Base-by-base conservation (phyloP, 768 basidiomycete species). In the Pulveroboletus sp. region DNA sequence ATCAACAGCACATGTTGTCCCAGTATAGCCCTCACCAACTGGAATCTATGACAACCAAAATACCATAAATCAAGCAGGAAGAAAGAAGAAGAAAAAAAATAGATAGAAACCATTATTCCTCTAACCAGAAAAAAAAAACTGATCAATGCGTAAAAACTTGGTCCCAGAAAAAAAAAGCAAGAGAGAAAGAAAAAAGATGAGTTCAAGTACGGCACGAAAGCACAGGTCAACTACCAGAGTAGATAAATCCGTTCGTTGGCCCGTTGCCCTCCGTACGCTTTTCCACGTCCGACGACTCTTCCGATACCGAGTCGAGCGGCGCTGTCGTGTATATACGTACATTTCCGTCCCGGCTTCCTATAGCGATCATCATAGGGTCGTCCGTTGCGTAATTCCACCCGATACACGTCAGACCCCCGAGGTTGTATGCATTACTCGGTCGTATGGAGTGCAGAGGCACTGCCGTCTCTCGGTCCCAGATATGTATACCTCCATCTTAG, bases 391-490 rank as follows among this genome's bases (percentile, higher is more conserved):
- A 79, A 61, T 88, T 91, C 87, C 89, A 91, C 15, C 86, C 85
- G 37, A 89, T 78, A 53, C 85, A 86, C 11, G 89, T 90, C 51
- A 91, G 61, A 60, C 89, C 86, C 21, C 83, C 84, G 3, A 49
- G 10, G 11, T 13, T 13, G 30, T 78, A 75, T 11, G 57, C 26
- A 14, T 56, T 62, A 9, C 82, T 83, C 26, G 81, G 76, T 13
- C 77, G 80, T 56, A 91, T 76, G 54, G 82, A 77, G 54, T 89
- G 87, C 2, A 91, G 72, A 1, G 88, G 70, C 8, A 80, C 75
- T 6, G 79, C 89, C 9, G 84, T 84, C 68, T 90, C 87, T 51
- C 82, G 80, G 59, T 91, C 89, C 89, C 89, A 92, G 11, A 91
- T 86, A 60, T 88, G 83, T 11, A 92, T 83, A 59, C 89, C 86